Evolutionary conservation across 352 stramenopile species (phyloP), one percentile per base, ranked within the genome.

Genomic region (Blastocystis sp.): DNA sequence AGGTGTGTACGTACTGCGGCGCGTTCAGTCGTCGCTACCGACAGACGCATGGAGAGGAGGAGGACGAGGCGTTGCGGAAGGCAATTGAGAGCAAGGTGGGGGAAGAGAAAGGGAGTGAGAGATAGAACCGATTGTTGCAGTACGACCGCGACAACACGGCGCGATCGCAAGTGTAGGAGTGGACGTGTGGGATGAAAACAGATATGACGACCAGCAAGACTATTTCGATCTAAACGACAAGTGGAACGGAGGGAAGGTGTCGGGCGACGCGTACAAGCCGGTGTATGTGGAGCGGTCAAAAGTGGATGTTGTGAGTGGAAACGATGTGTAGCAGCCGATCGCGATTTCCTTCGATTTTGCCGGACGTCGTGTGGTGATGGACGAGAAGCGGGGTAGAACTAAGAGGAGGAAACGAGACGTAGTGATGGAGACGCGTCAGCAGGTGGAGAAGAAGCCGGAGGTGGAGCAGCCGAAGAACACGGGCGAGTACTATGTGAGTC

Each of bases 271-370:
- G 1, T 78, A 78, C 67, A 78, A 78, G 42, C 36, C 42, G 4
- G 67, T 78, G 7, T 78, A 78, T 46, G 38, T 56, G 67, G 34
- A 78, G 51, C 67, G 67, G 2, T 78, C 67, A 4, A 48, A 78
- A 21, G 67, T 78, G 27, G 6, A 0, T n/a, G 36, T 18, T 27
- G 16, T 38, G 16, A 0, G 3, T n/a, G 32, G 38, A 38, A 11
- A 61, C 57, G 3, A 76, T 4, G 27, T 42, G 0, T 78, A 78
- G 67, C 67, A 78, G 32, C 67, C 67, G 21, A 78, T 78, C 36
- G 67, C 67, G 16, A 78, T 78, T 40, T 78, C 67, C 7, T 78
- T 78, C 21, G 67, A 78, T 42, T 78, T 78, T 38, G 67, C 67
- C 6, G 67, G 67, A 59, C 3, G 67, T 40, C 21, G 67, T 32